These are phyloP conservation scores for Rhodotorula mucilaginosa DNA, from an alignment of 1,284 basidiomycete genomes.

Conservation along the genomic window DNA sequence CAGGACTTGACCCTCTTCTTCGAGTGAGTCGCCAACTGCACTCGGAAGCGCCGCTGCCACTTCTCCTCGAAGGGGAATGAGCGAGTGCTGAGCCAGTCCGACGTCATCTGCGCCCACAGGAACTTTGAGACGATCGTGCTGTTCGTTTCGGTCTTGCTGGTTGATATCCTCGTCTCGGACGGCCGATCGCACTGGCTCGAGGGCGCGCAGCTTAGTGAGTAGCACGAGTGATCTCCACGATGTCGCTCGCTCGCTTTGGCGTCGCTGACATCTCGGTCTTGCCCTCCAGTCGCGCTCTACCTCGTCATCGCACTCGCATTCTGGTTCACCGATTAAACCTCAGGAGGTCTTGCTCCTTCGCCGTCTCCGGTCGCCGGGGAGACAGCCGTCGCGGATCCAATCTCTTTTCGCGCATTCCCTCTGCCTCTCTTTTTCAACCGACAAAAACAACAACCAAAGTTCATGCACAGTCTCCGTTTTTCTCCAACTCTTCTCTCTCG, in stretches of 20 bases:
- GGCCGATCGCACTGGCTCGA: constrained; percentile 86
- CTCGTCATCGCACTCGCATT: constrained; percentile 60
- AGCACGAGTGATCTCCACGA: background rate
- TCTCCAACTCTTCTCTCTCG: too few species aligned
- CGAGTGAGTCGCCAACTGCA: constrained; percentile 53
- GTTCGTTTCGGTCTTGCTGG: constrained; percentile 63
- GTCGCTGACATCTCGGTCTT: background rate
- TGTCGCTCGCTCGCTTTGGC: background rate
- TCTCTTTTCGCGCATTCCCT: background rate
- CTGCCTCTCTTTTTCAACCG: too few species aligned
- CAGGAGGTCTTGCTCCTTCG: background rate
- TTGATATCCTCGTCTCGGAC: constrained; percentile 56
- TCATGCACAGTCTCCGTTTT: too few species aligned
- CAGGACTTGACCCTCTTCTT: constrained; percentile 82
- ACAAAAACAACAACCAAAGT: too few species aligned
- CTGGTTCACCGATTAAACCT: constrained; percentile 23
- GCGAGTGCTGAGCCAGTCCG: background rate
- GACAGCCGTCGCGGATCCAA: background rate
- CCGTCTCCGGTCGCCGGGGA: too few species aligned
- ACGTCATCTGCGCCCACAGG: background rate
- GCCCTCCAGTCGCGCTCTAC: constrained; percentile 58
- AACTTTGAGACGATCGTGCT: constrained; percentile 68
- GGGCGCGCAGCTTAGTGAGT: constrained; percentile 61
- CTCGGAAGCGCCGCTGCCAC: too few species aligned
- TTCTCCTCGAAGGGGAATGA: too few species aligned